Base-by-base conservation (phyloP, 2,329 filamentous ascomycete genomes). In the Pochonia chlamydosporia region DNA sequence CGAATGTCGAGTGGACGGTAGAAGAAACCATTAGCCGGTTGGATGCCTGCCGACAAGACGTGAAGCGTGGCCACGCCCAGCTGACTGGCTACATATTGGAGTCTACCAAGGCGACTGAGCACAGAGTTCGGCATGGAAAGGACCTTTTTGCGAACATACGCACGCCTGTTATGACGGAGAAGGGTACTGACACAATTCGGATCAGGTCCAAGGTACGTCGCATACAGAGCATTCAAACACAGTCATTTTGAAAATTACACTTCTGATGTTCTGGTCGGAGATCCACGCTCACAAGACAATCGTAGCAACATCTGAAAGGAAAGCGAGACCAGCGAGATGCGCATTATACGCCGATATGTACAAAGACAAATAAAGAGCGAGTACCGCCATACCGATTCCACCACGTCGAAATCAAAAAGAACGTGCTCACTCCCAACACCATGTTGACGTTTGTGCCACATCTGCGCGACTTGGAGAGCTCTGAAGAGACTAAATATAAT, bases 361-460 rank as follows among this genome's bases (percentile, higher is more conserved):
- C 79, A 52, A 73, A 73, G 53, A 74, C 76, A 2, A 66, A 73
- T 47, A 71, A 69, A 52, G 68, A 73, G 18, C 67, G 71, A n/a
- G 78, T 80, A 8, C 79, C 79, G n/a, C 64, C 65, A 23, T 82
- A 82, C 56, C 67, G 74, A 25, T 81, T 80, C 52, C 79, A 82
- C 54, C 76, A 81, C 49, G 74, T 81, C 31, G 75, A 80, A 56
- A 79, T 82, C 44, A 70, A 68, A 57, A 79, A 76, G 57, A 82
- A 81, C 47, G 73, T 82, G 30, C 66, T 81, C 25, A 78, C 78
- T 0, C 76, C 78, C 3, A 79, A 81, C 56, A 80, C 78, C 1
- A 77, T 78, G 67, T 67, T 81, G 45, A 79, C 75, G 26, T 82
- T 80, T 57, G 76, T 81, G 13, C 79, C 79, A 13, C 77, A 81